Percentiles rank a stretch among this genome's conserved stretches.
Evolutionary conservation across 2,329 filamentous ascomycete genomes (phyloP).

Genomic region (Fusarium sulawesiense): DNA sequence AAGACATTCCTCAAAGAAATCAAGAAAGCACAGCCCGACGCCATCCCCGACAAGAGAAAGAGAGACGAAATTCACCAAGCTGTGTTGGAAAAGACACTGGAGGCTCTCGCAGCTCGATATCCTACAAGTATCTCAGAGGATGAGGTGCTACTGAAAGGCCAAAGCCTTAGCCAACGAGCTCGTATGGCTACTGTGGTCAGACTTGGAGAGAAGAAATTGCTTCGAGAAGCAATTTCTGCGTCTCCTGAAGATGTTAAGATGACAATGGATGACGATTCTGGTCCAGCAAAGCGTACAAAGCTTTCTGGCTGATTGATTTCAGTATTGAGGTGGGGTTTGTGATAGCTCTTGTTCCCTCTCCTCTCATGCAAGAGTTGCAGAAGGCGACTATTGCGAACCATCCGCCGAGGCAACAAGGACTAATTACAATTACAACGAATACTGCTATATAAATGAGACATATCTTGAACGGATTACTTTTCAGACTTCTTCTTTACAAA

Average conservation of each 20-base stretch:
- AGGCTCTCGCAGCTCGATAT: constrained; percentile 56
- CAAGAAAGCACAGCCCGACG: constrained; percentile 56
- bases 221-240: constrained; percentile 63
- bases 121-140: constrained; percentile 57
- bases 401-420: constrained; percentile 30
- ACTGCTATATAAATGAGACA: constrained; percentile 30
- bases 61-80: constrained; percentile 59
- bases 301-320: constrained; percentile 29
- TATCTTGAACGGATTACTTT: constrained; percentile 1
- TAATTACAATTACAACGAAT: constrained; percentile 27
- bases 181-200: constrained; percentile 76
- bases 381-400: constrained; percentile 36
- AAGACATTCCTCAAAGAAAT: constrained; percentile 62
- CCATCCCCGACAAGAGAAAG: constrained; percentile 61
- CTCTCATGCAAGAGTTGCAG: constrained; percentile 36
- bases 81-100: constrained; percentile 54
- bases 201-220: constrained; percentile 76
- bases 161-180: constrained; percentile 51
- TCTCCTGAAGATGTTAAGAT: constrained; percentile 46
- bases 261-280: constrained; percentile 41
- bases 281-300: constrained; percentile 49
- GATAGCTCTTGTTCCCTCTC: constrained; percentile 26
- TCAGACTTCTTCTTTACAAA: background rate
- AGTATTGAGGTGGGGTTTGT: background rate
- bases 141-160: constrained; percentile 50